Base-by-base conservation (phyloP, 2,329 filamentous ascomycete genomes). In the Rutstroemia sp. region DNA sequence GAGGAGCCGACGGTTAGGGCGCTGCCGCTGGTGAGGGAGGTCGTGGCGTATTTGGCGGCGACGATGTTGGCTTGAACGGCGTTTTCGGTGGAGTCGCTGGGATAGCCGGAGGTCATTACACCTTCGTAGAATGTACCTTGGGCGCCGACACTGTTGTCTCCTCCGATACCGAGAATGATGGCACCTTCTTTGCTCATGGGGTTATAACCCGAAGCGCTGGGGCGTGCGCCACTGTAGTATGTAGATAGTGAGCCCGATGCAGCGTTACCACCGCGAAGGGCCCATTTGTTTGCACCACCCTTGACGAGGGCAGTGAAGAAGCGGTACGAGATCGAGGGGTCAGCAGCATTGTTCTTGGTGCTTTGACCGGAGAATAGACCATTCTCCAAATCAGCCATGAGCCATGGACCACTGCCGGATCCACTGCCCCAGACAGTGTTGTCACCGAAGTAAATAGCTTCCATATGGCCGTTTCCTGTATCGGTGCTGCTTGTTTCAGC, bases 381-480 rank as follows among this genome's bases (percentile, higher is more conserved):
- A 59, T 87, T 85, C 66, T 87, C 84, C 0, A 87, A 75, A 68
- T 87, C 84, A 0, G 82, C 83, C 82, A 87, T 86, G 62, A 87
- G 66, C 84, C 83, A 87, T 0, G 83, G 83, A 0, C 83, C 83
- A 46, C 62, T 75, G 47, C 82, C 83, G 4, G 78, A 56, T 8
- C 84, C 83, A 7, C 67, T 69, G 19, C 83, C 83, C 79, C 80
- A 84, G 61, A 57, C 57, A 0, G 73, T 81, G 67, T 64, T 77
- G 66, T 73, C 71, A 0, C 84, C 83, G 63, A 76, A 86, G 74
- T 86, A 87, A 57, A 87, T 81, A 55, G 83, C 80, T 65, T 87
- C 84, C 83, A 87, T 87, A 64, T 86, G 82, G 14, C 80, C 83
- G 54, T 79, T 77, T 3, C 83, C 84, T 0, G 81, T 79, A 57